Evolutionary conservation across 805 yeast species (phyloP).

Genomic region (Zygosaccharomyces pseudorouxii): DNA sequence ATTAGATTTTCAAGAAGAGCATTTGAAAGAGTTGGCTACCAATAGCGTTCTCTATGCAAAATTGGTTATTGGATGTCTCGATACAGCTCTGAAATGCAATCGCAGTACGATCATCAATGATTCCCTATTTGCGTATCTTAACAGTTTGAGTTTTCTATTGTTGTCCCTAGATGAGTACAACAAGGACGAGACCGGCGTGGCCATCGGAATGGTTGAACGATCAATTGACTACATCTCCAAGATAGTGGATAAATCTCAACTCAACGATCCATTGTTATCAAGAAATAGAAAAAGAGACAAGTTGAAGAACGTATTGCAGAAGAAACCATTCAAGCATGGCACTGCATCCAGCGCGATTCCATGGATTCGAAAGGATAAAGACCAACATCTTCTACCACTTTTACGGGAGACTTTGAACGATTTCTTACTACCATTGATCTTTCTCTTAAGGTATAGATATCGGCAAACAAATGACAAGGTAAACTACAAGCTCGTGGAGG

Average conservation of each 20-base stretch:
- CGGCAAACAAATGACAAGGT: constrained; percentile 29
- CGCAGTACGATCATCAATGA: constrained; percentile 12
- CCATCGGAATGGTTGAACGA: constrained; percentile 30
- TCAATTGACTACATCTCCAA: constrained; percentile 17
- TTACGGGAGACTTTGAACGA: constrained; percentile 24
- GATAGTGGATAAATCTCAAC: constrained; percentile 17
- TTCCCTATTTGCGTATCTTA: constrained; percentile 18
- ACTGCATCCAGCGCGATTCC: not conserved
- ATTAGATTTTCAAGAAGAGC: constrained; percentile 30
- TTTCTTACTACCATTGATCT: constrained; percentile 28
- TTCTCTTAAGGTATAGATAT: constrained; percentile 28
- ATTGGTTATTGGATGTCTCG: constrained; percentile 29
- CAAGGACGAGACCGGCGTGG: constrained; percentile 25
- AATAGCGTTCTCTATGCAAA: constrained; percentile 28
- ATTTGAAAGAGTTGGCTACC: constrained; percentile 25
- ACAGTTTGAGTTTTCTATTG: constrained; percentile 23
- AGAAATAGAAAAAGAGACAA: constrained; percentile 15
- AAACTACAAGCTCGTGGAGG: constrained; percentile 23
- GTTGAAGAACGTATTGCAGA: constrained; percentile 11
- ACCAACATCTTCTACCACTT: constrained; percentile 21
- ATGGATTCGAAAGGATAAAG: constrained; percentile 6
- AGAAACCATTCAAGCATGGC: not conserved
- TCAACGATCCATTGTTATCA: constrained; percentile 15
- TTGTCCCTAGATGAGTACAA: constrained; percentile 30
- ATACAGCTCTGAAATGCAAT: constrained; percentile 14